Percentiles rank a stretch among this genome's conserved stretches.
Evolutionary conservation across 371 early-diverging fungal genomes (phyloP).

Genomic region (Mucor racemosus): DNA sequence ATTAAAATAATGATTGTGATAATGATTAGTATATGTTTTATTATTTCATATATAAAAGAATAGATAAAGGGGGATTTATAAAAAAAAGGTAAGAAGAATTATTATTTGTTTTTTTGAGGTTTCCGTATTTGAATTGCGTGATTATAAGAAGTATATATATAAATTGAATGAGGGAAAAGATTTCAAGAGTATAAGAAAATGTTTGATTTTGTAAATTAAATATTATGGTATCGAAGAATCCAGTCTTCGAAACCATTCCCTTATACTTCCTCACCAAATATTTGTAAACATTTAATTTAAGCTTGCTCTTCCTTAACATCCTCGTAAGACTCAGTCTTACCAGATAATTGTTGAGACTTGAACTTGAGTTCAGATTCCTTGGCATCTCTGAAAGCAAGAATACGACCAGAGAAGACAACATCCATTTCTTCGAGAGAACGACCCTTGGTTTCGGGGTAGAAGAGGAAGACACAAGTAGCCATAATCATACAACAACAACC

Average conservation of each 20-base stretch:
- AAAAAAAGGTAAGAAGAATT: not conserved
- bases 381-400: conserved; percentile 30
- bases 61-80: not conserved
- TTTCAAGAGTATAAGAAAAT: not conserved
- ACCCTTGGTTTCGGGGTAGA: conserved; percentile 66
- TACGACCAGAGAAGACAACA: conserved; percentile 47
- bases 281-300: conserved; percentile 8
- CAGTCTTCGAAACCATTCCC: not conserved
- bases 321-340: conserved; percentile 9
- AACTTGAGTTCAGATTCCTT: conserved; percentile 14
- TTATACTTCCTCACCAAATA: not conserved
- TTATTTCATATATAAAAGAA: not conserved
- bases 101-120: not conserved
- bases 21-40: not conserved
- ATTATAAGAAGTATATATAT: conserved; percentile 6
- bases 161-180: not conserved
- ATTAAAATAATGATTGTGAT: not conserved
- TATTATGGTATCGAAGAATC: conserved; percentile 5
- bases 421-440: conserved; percentile 67
- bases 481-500: conserved; percentile 54
- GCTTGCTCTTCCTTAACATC: conserved; percentile 12
- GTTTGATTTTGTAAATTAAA: not conserved
- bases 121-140: not conserved
- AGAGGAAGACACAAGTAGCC: conserved; percentile 42
- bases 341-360: not conserved